Evolutionary conservation across 805 yeast species (phyloP), one percentile per base, ranked within the genome.

Genomic region (Candida piceae): DNA sequence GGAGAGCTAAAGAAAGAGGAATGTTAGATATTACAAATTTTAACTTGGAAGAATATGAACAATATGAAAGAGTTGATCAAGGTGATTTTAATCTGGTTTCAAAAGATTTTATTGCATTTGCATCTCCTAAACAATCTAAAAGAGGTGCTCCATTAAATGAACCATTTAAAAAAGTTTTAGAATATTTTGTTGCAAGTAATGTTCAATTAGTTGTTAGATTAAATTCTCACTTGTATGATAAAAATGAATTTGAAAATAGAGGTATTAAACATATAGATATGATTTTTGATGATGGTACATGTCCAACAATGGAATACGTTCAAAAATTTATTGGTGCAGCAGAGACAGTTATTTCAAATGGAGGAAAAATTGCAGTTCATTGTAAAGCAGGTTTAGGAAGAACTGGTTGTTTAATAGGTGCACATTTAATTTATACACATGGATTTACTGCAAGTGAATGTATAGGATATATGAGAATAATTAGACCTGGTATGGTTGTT

Each of bases 401-500:
- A 67, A 93, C 98, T 0, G 98, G 98, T 15, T 93, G 98, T 63
- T 72, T 93, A 34, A 93, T 93, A 46, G 98, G 98, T 6, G 98
- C 98, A 0, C 96, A 90, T 61, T 69, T 93, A 48, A 93, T 93
- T 34, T 93, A 93, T 58, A 87, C 96, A 2, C 93, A 90, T 58
- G 97, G 97, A 0, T 93, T 93, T 57, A 93, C 97, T 4, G 98
- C 98, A 3, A 84, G 76, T 57, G 98, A 93, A 62, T 93, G 96
- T 61, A 93, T 93, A 51, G 96, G 90, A 1, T 93, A 88, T 57
- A 84, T 93, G 90, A 74, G 98, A 59, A 84, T 93, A 76, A 72
- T 93, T 45, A 76, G 98, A 49, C 98, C 98, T 0, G 98, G 98
- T 29, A 93, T 93, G 98, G 97, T 93, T n/a, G 98, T 93, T 21